Evolutionary conservation across 2,329 filamentous ascomycete genomes (phyloP).

Genomic region (Aureobasidium sp.): DNA sequence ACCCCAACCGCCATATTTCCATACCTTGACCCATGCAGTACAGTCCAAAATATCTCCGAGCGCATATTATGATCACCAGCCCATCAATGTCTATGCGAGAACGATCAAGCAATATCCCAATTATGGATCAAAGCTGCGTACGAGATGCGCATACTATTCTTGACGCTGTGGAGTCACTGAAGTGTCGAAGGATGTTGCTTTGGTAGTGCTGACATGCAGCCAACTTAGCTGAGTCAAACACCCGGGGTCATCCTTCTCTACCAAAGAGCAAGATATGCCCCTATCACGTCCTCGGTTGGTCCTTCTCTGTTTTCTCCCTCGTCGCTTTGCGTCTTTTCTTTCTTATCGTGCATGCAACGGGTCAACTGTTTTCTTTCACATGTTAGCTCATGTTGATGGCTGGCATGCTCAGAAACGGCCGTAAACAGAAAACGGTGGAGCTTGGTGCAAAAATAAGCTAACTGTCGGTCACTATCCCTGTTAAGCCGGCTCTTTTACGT

Average conservation of each 20-base stretch:
- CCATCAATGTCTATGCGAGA: background rate
- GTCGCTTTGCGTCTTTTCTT: background rate
- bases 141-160: background rate
- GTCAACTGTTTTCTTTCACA: background rate
- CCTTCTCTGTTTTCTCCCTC: background rate
- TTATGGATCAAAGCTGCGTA: background rate
- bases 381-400: background rate
- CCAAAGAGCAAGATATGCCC: background rate
- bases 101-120: background rate
- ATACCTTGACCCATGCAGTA: background rate
- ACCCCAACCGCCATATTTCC: background rate
- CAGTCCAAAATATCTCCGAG: background rate
- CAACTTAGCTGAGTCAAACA: background rate
- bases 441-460: background rate
- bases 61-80: background rate
- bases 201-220: background rate
- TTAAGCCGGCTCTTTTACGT: background rate
- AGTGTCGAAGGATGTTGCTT: background rate
- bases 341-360: background rate
- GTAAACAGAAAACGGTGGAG: background rate
- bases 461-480: background rate
- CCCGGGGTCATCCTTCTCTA: background rate
- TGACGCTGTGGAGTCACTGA: background rate
- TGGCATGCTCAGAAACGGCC: background rate
- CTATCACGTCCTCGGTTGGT: background rate